phyloP scores from a whole-genome alignment of 257 asterid species.

The Scutellaria galericulata region DNA sequence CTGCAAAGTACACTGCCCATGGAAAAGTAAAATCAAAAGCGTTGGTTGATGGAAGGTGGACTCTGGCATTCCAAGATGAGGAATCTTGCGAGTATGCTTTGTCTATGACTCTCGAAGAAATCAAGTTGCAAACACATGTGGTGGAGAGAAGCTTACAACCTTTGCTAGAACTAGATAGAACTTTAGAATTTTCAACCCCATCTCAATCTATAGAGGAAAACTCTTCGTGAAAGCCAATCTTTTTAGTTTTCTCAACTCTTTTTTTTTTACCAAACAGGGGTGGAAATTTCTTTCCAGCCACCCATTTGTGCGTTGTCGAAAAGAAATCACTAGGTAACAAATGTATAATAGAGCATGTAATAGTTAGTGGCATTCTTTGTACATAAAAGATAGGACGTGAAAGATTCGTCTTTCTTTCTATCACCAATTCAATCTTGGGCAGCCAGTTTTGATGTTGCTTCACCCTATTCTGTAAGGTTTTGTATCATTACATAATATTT shows the following conservation, averaged over 20 bases:
- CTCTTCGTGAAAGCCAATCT: conserved; percentile 42
- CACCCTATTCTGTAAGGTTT: background rate
- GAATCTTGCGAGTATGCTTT: conserved; percentile 71
- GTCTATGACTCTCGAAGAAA: conserved; percentile 75
- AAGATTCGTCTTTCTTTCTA: conserved; percentile 21
- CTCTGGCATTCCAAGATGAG: conserved; percentile 87
- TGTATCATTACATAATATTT: background rate
- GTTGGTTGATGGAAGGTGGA: conserved; percentile 96
- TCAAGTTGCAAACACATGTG: conserved; percentile 51
- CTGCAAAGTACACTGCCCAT: conserved; percentile 45
- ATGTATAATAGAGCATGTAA: conserved; percentile 52
- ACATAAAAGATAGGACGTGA: conserved; percentile 35
- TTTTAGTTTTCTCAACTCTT: conserved; percentile 33
- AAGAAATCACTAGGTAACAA: conserved; percentile 49
- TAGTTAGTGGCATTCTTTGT: conserved; percentile 57
- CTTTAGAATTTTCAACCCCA: conserved; percentile 37
- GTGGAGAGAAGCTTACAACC: conserved; percentile 75
- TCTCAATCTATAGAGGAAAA: conserved; percentile 37
- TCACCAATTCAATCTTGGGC: background rate
- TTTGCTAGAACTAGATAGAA: conserved; percentile 56
- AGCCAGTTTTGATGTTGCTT: background rate
- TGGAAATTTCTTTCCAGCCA: conserved; percentile 45
- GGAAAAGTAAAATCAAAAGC: conserved; percentile 70
- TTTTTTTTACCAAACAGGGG: conserved; percentile 33
- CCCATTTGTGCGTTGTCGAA: conserved; percentile 45